phyloP scores from a whole-genome alignment of 768 basidiomycete genomes.

The Podaxis sp. region DNA sequence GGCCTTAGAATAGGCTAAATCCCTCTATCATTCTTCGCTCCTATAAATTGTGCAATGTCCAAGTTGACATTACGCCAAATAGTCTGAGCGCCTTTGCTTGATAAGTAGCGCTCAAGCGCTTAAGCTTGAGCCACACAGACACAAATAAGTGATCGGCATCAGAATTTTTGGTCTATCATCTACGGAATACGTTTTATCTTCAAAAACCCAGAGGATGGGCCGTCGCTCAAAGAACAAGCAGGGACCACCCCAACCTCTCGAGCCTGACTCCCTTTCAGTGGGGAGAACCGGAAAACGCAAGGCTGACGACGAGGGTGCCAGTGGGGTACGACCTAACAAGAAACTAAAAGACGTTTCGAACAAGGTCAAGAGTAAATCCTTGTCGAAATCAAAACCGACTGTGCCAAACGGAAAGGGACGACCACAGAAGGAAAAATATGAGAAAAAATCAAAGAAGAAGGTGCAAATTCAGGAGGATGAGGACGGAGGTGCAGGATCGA shows the following conservation, averaged over 20 bases:
- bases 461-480: conserved; percentile 19
- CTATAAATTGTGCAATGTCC: too few relatives aligned
- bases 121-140: not conserved
- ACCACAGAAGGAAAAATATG: conserved; percentile 17
- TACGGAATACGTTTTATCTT: not conserved
- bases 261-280: conserved; percentile 35
- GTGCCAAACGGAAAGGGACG: conserved; percentile 16
- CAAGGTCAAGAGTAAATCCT: conserved; percentile 33
- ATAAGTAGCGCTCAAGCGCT: too few relatives aligned
- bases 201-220: conserved; percentile 53
- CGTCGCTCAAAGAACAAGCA: conserved; percentile 87
- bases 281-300: conserved; percentile 76
- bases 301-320: conserved; percentile 38
- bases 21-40: too few relatives aligned
- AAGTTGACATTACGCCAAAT: too few relatives aligned
- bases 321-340: conserved; percentile 43
- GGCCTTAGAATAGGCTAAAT: conserved; percentile 78
- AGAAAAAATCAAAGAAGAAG: conserved; percentile 12
- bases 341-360: conserved; percentile 41
- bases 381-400: conserved; percentile 19
- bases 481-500: conserved; percentile 23
- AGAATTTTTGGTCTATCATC: conserved; percentile 10
- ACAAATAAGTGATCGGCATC: conserved; percentile 12
- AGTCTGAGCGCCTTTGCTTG: too few relatives aligned
- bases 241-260: conserved; percentile 60